These are phyloP conservation scores for Kazachstania viticola DNA, from an alignment of 805 yeast genomes.

Conservation along the genomic window DNA sequence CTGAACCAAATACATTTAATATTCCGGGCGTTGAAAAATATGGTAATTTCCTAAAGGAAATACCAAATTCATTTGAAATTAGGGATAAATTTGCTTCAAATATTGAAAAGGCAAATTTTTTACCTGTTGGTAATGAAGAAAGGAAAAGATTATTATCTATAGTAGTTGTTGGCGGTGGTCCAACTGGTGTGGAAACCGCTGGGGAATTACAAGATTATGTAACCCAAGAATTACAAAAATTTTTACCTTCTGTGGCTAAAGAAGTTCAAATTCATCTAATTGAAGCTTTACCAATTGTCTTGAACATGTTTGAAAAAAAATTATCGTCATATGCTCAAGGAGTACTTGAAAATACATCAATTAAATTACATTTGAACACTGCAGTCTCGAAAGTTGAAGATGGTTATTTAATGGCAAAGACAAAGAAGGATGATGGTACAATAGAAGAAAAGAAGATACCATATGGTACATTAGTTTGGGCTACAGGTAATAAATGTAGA, in stretches of 20 bases:
- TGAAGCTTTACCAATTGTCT: conserved; percentile 84
- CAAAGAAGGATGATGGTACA: conserved; percentile 61
- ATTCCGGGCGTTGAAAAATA: conserved; percentile 82
- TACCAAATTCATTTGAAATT: conserved; percentile 73
- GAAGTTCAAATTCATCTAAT: conserved; percentile 80
- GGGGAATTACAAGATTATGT: conserved; percentile 94
- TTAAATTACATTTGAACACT: conserved; percentile 70
- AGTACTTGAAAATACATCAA: conserved; percentile 38
- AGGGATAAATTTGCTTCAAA: conserved; percentile 75
- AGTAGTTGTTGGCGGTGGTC: conserved; percentile 96
- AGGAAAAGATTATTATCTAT: conserved; percentile 76
- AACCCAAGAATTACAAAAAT: conserved; percentile 76
- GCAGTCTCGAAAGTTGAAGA: conserved; percentile 82
- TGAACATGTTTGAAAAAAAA: conserved; percentile 40
- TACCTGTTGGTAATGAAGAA: conserved; percentile 69
- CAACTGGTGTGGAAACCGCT: conserved; percentile 95
- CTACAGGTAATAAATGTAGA: conserved; percentile 90
- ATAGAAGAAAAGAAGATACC: conserved; percentile 51
- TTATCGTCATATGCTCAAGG: conserved; percentile 34
- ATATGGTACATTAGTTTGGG: conserved; percentile 92
- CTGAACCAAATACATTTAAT: conserved; percentile 87
- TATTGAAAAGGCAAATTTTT: conserved; percentile 77
- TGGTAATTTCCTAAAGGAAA: conserved; percentile 82
- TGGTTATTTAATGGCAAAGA: conserved; percentile 58
- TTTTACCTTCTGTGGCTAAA: conserved; percentile 76